Percentiles rank a stretch among this genome's conserved stretches.
Evolutionary conservation across 2,329 filamentous ascomycete genomes (phyloP).

Genomic region (Ophiocordyceps sinensis): DNA sequence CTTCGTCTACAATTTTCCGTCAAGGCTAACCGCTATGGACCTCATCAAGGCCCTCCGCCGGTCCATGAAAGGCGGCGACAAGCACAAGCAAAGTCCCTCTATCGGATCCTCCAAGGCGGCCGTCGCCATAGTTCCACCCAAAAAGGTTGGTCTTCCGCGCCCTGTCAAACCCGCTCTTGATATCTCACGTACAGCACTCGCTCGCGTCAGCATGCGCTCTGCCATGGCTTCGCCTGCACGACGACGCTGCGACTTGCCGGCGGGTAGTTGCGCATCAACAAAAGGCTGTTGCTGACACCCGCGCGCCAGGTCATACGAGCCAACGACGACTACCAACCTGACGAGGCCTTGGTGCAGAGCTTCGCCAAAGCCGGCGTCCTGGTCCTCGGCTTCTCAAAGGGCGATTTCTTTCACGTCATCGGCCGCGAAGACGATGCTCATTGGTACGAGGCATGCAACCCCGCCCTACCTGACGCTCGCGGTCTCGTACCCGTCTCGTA

Average conservation of each 20-base stretch:
- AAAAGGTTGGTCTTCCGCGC: conserved; percentile 52
- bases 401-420: conserved; percentile 97
- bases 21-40: conserved; percentile 27
- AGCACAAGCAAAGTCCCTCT: conserved; percentile 56
- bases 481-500: conserved; percentile 88
- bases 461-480: conserved; percentile 68
- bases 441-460: conserved; percentile 99
- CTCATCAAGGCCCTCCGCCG: conserved; percentile 58
- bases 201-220: too few relatives aligned
- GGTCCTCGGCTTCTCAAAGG: conserved; percentile 81
- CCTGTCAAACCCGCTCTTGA: too few relatives aligned
- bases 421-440: conserved; percentile 85
- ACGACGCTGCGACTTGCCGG: too few relatives aligned
- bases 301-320: conserved; percentile 79
- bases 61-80: conserved; percentile 84
- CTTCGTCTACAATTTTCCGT: neutral
- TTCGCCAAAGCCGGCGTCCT: conserved; percentile 68
- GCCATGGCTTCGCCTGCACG: too few relatives aligned
- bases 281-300: neutral
- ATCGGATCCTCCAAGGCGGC: conserved; percentile 67
- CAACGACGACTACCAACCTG: conserved; percentile 79
- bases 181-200: too few relatives aligned
- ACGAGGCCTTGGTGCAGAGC: conserved; percentile 63
- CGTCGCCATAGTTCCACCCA: conserved; percentile 78
- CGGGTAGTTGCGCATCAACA: too few relatives aligned